Conservation (phyloP, 306 rosid genomes). For the Dalbergia cochinchinensis region DNA sequence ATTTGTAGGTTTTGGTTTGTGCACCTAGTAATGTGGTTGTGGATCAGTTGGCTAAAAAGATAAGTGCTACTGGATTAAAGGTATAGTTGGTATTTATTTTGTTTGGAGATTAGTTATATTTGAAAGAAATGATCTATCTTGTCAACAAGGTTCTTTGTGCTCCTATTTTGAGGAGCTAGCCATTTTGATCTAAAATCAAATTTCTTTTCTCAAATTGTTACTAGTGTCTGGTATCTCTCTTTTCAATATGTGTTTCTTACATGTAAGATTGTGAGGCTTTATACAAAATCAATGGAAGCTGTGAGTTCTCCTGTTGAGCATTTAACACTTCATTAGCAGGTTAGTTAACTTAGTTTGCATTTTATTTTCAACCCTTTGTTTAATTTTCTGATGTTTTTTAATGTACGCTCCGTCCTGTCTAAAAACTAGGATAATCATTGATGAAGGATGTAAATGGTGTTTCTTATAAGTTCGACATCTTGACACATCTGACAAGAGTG, state of each 20-base stretch:
- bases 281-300: conserved; percentile 98
- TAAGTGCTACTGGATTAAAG: conserved; percentile 98
- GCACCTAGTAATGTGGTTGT: conserved; percentile 99
- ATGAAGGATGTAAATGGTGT: conserved; percentile 37
- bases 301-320: conserved; percentile 99
- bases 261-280: conserved; percentile 91
- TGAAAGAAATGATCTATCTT: no score
- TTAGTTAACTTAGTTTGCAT: conserved; percentile 42
- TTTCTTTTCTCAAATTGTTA: not conserved
- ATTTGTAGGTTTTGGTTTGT: conserved; percentile 87
- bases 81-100: no score
- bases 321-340: conserved; percentile 98
- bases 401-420: not conserved
- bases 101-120: no score
- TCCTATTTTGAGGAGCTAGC: no score
- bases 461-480: conserved; percentile 89
- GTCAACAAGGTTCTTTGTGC: no score
- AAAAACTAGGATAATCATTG: not conserved
- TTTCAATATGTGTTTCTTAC: conserved; percentile 22
- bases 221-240: not conserved
- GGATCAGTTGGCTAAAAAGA: conserved; percentile 95
- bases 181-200: no score
- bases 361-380: not conserved
- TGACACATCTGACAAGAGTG: conserved; percentile 98
- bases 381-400: not conserved